Percentiles rank a stretch among this genome's conserved stretches.
These are phyloP conservation scores for Colletotrichum echinochloae DNA, from an alignment of 2,329 filamentous ascomycete species.

Conservation along the genomic window DNA sequence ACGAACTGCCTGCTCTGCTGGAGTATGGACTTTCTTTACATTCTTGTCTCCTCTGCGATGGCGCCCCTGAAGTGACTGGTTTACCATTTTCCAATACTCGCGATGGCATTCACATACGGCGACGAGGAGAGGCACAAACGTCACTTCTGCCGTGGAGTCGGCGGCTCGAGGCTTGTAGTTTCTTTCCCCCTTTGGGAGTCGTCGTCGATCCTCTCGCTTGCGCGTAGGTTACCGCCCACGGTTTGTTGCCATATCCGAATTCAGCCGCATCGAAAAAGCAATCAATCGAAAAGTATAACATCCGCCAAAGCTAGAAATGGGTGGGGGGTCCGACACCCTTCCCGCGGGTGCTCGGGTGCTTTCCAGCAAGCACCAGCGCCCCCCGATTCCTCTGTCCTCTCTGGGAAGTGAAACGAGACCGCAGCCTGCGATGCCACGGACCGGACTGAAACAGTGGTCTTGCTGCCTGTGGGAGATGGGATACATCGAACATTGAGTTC, in stretches of 20 bases:
- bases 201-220: background rate
- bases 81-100: background rate
- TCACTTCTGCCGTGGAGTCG: background rate
- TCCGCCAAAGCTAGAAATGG: background rate
- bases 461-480: conserved; percentile 14
- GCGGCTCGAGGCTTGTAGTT: background rate
- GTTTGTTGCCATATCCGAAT: background rate
- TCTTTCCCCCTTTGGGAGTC: background rate
- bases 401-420: conserved; percentile 34
- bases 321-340: background rate
- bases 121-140: background rate
- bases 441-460: conserved; percentile 23
- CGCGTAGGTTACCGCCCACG: too few relatives aligned
- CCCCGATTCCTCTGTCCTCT: background rate
- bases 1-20: conserved; percentile 38
- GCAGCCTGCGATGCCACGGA: conserved; percentile 5
- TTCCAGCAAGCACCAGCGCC: background rate
- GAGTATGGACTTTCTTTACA: conserved; percentile 34
- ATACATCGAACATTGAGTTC: background rate
- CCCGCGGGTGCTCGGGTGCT: background rate
- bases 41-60: background rate
- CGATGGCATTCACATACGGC: background rate
- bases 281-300: background rate
- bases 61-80: background rate
- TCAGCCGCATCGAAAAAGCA: too few relatives aligned